Percentiles rank a stretch among this genome's conserved stretches.
These are phyloP conservation scores for Pleurotus cornucopiae DNA, from an alignment of 768 basidiomycete genomes.

Conservation along the genomic window DNA sequence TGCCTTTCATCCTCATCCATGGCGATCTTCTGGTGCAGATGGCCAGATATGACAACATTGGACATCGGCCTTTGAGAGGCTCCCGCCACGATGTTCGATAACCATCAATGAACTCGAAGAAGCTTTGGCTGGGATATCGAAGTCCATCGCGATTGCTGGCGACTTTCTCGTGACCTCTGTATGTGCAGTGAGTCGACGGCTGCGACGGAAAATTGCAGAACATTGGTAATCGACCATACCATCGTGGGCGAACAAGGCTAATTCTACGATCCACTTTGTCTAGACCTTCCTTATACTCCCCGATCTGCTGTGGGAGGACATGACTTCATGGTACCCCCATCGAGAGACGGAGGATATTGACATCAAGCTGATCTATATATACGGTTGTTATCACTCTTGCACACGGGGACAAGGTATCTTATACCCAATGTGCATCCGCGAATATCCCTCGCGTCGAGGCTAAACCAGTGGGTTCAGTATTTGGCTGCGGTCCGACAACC, in stretches of 20 bases:
- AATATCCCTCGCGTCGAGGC: neutral
- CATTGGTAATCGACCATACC: neutral
- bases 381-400: neutral
- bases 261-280: too few relatives aligned
- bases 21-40: too few relatives aligned
- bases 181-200: neutral
- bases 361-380: neutral
- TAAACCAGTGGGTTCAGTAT: too few relatives aligned
- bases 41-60: too few relatives aligned
- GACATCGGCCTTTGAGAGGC: too few relatives aligned
- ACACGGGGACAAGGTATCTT: neutral
- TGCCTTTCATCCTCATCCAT: too few relatives aligned
- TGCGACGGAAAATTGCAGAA: neutral
- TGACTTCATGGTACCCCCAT: neutral
- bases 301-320: neutral
- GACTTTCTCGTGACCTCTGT: neutral
- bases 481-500: too few relatives aligned
- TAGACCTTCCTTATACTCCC: too few relatives aligned
- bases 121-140: neutral
- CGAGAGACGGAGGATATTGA: neutral
- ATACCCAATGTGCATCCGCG: neutral
- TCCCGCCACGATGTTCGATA: constrained; percentile 16
- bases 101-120: neutral
- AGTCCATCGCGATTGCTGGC: neutral
- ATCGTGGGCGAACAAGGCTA: too few relatives aligned